Conservation (phyloP, 768 basidiomycete genomes). For the Trametes cubensis region DNA sequence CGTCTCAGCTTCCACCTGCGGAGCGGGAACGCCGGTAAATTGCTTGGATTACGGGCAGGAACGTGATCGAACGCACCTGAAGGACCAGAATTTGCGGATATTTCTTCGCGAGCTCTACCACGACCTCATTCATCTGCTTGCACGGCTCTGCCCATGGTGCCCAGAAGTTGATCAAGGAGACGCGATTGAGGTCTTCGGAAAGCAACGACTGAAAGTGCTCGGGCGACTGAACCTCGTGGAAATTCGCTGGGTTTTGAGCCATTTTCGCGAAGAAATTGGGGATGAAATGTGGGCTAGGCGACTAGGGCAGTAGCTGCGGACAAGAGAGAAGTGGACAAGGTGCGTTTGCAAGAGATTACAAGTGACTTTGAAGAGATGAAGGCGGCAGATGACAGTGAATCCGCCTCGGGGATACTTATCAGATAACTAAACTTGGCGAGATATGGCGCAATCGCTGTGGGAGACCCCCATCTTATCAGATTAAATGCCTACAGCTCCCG, state of each 20-base stretch:
- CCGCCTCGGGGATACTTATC: conserved; percentile 12
- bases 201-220: conserved; percentile 76
- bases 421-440: conserved; percentile 17
- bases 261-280: conserved; percentile 23
- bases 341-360: neutral
- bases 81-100: conserved; percentile 72
- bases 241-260: conserved; percentile 38
- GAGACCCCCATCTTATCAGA: conserved; percentile 18
- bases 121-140: conserved; percentile 82
- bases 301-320: neutral
- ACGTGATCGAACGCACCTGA: conserved; percentile 49
- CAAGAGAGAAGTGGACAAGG: neutral
- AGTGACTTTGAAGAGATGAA: conserved; percentile 11
- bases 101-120: conserved; percentile 71
- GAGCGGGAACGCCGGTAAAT: neutral
- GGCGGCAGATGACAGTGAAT: neutral
- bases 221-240: conserved; percentile 57
- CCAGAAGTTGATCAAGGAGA: conserved; percentile 94
- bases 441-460: conserved; percentile 23
- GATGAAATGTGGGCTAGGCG: neutral
- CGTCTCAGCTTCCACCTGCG: conserved; percentile 80
- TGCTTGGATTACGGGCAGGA: neutral
- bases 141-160: conserved; percentile 93
- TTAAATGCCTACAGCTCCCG: neutral
- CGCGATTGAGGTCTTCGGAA: conserved; percentile 71